A percentile compares a stretch with the other conserved stretches of the same genome.
Evolutionary conservation across 1,284 basidiomycete genomes (phyloP).

Genomic region (Ganoderma resinaceum): DNA sequence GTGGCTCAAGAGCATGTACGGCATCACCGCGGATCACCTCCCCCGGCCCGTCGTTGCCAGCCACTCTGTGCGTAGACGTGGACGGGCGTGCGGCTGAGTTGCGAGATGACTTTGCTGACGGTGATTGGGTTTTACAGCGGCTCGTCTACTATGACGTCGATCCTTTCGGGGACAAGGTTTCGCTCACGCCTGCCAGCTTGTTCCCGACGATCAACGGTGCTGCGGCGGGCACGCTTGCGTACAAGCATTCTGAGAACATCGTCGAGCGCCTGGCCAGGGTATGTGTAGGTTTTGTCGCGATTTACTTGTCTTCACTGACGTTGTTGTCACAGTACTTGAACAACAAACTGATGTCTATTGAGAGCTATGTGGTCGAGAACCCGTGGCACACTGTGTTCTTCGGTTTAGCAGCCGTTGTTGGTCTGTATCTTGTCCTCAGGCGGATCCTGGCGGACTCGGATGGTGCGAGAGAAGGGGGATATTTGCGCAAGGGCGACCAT

Average conservation of each 20-base stretch:
- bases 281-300: slow-evolving; percentile 38
- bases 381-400: slow-evolving; percentile 39
- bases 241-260: slow-evolving; percentile 74
- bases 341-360: slow-evolving; percentile 51
- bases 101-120: not conserved
- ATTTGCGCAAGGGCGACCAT: slow-evolving; percentile 29
- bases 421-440: slow-evolving; percentile 17
- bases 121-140: slow-evolving; percentile 50
- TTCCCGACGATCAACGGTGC: slow-evolving; percentile 78
- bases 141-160: slow-evolving; percentile 75
- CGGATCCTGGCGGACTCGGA: slow-evolving; percentile 28
- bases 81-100: not conserved
- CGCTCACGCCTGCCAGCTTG: slow-evolving; percentile 62
- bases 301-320: slow-evolving; percentile 2
- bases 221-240: slow-evolving; percentile 57
- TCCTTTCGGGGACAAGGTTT: slow-evolving; percentile 55
- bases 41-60: slow-evolving; percentile 79
- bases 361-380: slow-evolving; percentile 52
- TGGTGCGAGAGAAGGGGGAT: slow-evolving; percentile 29
- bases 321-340: slow-evolving; percentile 54
- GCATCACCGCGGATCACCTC: slow-evolving; percentile 49
- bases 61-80: slow-evolving; percentile 68
- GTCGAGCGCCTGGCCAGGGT: slow-evolving; percentile 75
- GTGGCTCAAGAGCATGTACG: slow-evolving; percentile 92
- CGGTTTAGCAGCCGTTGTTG: slow-evolving; percentile 31